A percentile compares a stretch with the other conserved stretches of the same genome.
Evolutionary conservation across 129 eudicot species (phyloP).

Genomic region (Arctium minus): DNA sequence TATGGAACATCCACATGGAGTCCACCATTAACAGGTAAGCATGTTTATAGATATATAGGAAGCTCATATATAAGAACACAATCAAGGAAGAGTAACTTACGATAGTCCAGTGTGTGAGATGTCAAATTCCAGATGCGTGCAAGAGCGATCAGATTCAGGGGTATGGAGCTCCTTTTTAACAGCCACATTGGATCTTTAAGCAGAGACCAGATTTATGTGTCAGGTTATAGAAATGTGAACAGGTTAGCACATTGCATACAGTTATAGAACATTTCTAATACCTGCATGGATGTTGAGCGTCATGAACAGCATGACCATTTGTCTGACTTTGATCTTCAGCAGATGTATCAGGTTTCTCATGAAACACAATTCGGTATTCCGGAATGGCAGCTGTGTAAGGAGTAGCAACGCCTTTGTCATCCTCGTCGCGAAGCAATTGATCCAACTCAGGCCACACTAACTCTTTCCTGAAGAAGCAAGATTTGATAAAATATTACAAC

Average conservation of each 20-base stretch:
- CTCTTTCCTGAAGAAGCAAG: slow-evolving; percentile 62
- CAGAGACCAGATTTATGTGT: slow-evolving; percentile 1
- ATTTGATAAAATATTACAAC: neutral
- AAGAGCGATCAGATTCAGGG: slow-evolving; percentile 94
- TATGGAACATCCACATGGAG: neutral
- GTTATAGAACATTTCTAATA: slow-evolving; percentile 17
- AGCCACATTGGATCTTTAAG: slow-evolving; percentile 71
- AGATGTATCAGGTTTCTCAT: slow-evolving; percentile 42
- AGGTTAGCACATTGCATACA: neutral
- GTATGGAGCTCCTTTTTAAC: slow-evolving; percentile 89
- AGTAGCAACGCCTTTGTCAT: slow-evolving; percentile 64
- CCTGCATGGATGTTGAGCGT: slow-evolving; percentile 97
- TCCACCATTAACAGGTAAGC: neutral
- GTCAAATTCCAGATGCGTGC: slow-evolving; percentile 97
- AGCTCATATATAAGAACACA: neutral
- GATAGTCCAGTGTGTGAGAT: slow-evolving; percentile 70
- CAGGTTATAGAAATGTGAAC: neutral
- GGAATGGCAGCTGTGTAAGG: slow-evolving; percentile 89
- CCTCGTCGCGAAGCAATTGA: slow-evolving; percentile 68
- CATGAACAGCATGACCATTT: slow-evolving; percentile 71
- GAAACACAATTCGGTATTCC: slow-evolving; percentile 78
- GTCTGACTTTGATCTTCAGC: slow-evolving; percentile 37
- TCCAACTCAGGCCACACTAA: slow-evolving; percentile 94
- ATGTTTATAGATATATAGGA: neutral
- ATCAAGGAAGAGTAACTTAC: slow-evolving; percentile 38